phyloP scores from a whole-genome alignment of 2,329 filamentous ascomycete species.

The Biscogniauxia marginata region DNA sequence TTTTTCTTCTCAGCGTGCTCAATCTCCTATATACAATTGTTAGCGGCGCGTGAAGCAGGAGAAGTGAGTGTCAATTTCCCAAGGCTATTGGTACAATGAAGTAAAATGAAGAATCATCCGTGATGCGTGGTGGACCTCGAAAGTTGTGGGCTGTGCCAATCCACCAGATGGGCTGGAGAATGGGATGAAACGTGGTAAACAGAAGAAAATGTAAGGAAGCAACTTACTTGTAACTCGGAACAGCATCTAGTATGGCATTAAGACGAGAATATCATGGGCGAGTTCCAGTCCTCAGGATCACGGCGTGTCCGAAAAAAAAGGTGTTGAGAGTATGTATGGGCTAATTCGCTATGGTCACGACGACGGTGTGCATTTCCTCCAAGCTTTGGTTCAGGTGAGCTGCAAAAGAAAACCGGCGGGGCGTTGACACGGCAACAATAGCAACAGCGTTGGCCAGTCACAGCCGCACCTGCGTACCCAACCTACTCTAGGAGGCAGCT shows the following conservation, averaged over 20 bases:
- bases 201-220: background rate
- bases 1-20: background rate
- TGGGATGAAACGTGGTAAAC: background rate
- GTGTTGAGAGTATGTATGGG: background rate
- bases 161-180: background rate
- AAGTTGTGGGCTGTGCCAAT: background rate
- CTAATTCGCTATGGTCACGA: constrained; percentile 14
- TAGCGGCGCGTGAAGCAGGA: background rate
- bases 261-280: background rate
- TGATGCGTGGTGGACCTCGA: background rate
- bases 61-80: background rate
- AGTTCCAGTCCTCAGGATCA: background rate
- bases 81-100: background rate
- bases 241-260: background rate
- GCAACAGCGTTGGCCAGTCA: background rate
- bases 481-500: constrained; percentile 1
- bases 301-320: background rate
- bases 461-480: background rate
- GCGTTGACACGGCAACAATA: constrained; percentile 30
- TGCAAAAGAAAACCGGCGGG: constrained; percentile 13
- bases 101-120: background rate
- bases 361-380: constrained; percentile 10
- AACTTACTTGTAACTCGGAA: background rate
- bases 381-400: constrained; percentile 22
- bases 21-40: background rate